phyloP scores from a whole-genome alignment of 495 filamentous ascomycete species.

The Penicillium paxilli region DNA sequence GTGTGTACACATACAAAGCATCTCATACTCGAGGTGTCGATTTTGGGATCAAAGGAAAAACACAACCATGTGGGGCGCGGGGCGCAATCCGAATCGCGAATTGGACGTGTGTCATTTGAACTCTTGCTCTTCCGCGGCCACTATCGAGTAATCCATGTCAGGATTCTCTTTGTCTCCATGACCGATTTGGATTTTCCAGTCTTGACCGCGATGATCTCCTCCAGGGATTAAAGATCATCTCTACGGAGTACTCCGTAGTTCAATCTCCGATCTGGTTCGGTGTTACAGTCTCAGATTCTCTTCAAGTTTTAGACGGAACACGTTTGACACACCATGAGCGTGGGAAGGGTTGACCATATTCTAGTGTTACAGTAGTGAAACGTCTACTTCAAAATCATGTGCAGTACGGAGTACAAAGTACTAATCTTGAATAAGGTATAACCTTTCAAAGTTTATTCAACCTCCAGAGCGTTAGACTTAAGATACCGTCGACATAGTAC shows the following conservation, averaged over 20 bases:
- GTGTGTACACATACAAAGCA: not conserved
- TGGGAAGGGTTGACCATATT: too few relatives aligned
- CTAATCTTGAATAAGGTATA: too few relatives aligned
- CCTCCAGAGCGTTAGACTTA: too few relatives aligned
- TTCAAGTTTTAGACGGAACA: not conserved
- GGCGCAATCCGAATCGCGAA: constrained; percentile 1
- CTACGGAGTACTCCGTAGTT: not conserved
- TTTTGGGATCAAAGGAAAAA: not conserved
- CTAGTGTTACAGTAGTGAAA: too few relatives aligned
- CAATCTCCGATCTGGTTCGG: constrained; percentile 1
- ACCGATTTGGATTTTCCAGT: not conserved
- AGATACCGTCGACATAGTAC: too few relatives aligned
- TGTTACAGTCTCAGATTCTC: not conserved
- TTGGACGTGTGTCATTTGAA: constrained; percentile 2
- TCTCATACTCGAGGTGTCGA: not conserved
- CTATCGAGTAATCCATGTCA: too few relatives aligned
- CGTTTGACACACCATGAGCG: too few relatives aligned
- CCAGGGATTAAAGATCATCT: not conserved
- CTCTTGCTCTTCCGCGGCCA: not conserved
- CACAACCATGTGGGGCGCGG: not conserved
- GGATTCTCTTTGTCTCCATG: not conserved
- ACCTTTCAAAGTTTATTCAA: too few relatives aligned
- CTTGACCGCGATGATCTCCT: not conserved
- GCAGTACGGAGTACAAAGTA: too few relatives aligned
- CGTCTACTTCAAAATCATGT: too few relatives aligned